Conservation (phyloP, 371 early-diverging fungal species). For the Rhizopus microsporus region DNA sequence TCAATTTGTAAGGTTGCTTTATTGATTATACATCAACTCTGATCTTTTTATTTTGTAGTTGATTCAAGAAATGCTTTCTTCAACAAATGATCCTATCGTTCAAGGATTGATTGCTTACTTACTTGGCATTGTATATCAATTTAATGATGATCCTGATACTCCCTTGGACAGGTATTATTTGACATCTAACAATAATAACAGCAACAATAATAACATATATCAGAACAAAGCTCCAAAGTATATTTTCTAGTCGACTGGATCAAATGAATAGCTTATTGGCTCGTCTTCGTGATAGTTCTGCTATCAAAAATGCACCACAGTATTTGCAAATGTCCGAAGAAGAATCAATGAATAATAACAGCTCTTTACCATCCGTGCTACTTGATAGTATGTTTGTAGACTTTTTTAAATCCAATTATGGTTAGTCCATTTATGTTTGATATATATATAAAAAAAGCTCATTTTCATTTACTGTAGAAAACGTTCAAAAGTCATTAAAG, state of each 20-base stretch:
- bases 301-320: slow-evolving; percentile 72
- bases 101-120: slow-evolving; percentile 91
- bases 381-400: slow-evolving; percentile 85
- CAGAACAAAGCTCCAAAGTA: slow-evolving; percentile 74
- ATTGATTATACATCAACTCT: background rate
- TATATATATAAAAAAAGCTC: background rate
- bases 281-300: slow-evolving; percentile 82
- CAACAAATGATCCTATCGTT: slow-evolving; percentile 79
- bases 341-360: slow-evolving; percentile 47
- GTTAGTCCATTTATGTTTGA: slow-evolving; percentile 35
- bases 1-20: slow-evolving; percentile 72
- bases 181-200: slow-evolving; percentile 29
- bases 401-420: slow-evolving; percentile 76
- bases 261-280: slow-evolving; percentile 79
- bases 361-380: slow-evolving; percentile 56
- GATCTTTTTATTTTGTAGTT: slow-evolving; percentile 45
- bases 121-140: slow-evolving; percentile 84
- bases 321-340: slow-evolving; percentile 60
- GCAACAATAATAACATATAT: background rate
- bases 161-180: slow-evolving; percentile 43
- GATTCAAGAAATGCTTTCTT: slow-evolving; percentile 84
- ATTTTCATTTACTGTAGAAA: slow-evolving; percentile 21
- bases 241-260: slow-evolving; percentile 87
- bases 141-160: slow-evolving; percentile 78
- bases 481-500: slow-evolving; percentile 43